Base-by-base conservation (phyloP, 2,329 filamentous ascomycete genomes). In the Epichloe sp. region DNA sequence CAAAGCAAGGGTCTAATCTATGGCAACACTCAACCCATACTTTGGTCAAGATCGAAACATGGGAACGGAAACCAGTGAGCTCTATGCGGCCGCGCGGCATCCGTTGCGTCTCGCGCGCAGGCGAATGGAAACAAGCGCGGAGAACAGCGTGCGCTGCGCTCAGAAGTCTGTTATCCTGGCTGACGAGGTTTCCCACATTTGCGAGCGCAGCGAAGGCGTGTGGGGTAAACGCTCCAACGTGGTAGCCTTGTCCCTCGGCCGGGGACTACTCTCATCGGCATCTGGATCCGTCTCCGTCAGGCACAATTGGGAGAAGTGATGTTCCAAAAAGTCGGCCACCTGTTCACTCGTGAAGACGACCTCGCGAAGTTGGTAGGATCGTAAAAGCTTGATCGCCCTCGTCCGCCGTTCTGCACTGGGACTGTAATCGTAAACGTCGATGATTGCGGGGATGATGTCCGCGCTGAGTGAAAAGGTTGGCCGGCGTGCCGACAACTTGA, bases 301-400 rank as follows among this genome's bases (percentile, higher is more conserved):
- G 31, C 41, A 50, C n/a, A 50, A 11, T 17, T 50, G 37, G 23
- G 41, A 38, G 35, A 50, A 45, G 21, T 50, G 48, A 12, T 50
- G 35, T 40, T 50, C 48, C n/a, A 50, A 10, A n/a, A 50, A 50
- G 42, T 44, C 48, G n/a, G 48, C 41, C 41, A 50, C 48, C 8
- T 50, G 48, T 5, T 50, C 31, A 40, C 48, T 50, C 19, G 41
- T 45, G n/a, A 50, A 50, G n/a, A 50, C 42, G 6, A 50, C 42
- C 38, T 50, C 48, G 10, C 48, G 48, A 34, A 44, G 48, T 43
- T 50, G 34, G 14, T 50, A 40, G 5, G 41, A 50, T 35, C 48
- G 48, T 3, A 50, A 23, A 50, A 50, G 42, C 4, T 19, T 23
- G 31, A 50, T 50, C 11, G 48, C 48, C 21, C 34, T 37, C 21